Evolutionary conservation across 1,284 basidiomycete species (phyloP).

Genomic region (Coniophora puteana): DNA sequence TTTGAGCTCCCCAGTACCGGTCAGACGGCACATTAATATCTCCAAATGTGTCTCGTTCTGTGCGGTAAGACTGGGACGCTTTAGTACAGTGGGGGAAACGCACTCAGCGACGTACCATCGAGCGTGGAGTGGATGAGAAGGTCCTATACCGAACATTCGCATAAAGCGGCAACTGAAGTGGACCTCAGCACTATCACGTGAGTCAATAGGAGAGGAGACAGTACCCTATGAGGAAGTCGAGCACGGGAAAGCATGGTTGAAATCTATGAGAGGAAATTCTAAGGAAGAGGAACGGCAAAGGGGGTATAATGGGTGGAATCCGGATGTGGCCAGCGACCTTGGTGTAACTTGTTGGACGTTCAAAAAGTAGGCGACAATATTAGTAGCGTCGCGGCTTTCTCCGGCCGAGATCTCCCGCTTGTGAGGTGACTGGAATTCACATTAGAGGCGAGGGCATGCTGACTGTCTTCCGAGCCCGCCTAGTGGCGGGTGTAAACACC

Average conservation of each 20-base stretch:
- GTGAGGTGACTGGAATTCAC: too few species aligned
- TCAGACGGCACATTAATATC: conserved; percentile 92
- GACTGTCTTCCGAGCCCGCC: too few species aligned
- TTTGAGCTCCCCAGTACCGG: conserved; percentile 98
- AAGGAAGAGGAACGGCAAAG: conserved; percentile 4
- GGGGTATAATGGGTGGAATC: too few species aligned
- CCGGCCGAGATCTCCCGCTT: conserved; percentile 21
- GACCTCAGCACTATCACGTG: conserved; percentile 24
- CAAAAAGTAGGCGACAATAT: background rate
- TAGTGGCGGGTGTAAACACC: too few species aligned
- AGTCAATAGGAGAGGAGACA: conserved; percentile 9
- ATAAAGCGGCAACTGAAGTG: conserved; percentile 21
- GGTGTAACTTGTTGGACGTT: conserved; percentile 1
- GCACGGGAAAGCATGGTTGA: conserved; percentile 15
- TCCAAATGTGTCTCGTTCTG: conserved; percentile 87
- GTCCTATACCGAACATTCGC: conserved; percentile 13
- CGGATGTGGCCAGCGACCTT: background rate
- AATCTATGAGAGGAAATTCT: too few species aligned
- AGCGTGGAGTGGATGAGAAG: conserved; percentile 34
- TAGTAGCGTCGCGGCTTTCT: conserved; percentile 7
- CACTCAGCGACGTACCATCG: conserved; percentile 40
- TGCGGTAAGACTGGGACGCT: conserved; percentile 52
- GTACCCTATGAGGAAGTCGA: conserved; percentile 17
- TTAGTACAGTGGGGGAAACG: conserved; percentile 5
- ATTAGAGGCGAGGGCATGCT: too few species aligned